Evolutionary conservation across 2,329 filamentous ascomycete species (phyloP), one percentile per base, ranked within the genome.

Genomic region (Grosmannia huntii): DNA sequence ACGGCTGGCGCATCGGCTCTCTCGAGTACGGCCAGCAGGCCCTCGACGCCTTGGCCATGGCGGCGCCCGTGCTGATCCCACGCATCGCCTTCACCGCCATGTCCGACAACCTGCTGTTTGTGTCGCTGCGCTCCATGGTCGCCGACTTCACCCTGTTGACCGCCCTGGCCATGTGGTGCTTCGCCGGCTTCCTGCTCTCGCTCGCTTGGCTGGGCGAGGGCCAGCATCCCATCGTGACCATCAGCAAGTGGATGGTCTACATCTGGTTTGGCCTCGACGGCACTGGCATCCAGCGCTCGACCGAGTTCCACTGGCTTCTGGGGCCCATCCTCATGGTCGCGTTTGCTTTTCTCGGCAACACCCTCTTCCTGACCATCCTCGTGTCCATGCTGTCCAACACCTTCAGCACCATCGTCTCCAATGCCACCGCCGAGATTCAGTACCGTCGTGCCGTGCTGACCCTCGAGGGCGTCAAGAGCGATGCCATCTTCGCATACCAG

Each of bases 241-340:
- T 94, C 61, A 83, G 83, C 51, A 90, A 91, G 70, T 95, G 89
- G 89, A 92, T 95, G 88, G 80, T 94, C 1, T 94, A 87, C 80
- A 91, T 95, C 62, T 95, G 89, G 89, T 94, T 95, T 66, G 89
- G 89, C 2, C 80, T 95, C 1, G 89, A 94, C 65, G 89, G 81
- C 7, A 83, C 78, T 4, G 82, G 82, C 9, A 83, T 85, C 49
- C 76, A 82, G 53, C 70, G 75, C 62, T 81, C 81, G 59, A 76
- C 80, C 25, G 82, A 89, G 59, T 89, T 94, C 66, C 89, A 95
- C 71, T 82, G 82, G 76, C 72, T 90, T n/a, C 75, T 94, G 1
- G 89, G 89, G 0, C 89, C 89, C 0, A 77, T 82, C 2, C 73
- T 94, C 27, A 94, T 94, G 87, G 79, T 94, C 57, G 79, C 86